These are phyloP conservation scores for Kwoniella bestiolae DNA, from an alignment of 768 basidiomycete genomes.

Conservation along the genomic window DNA sequence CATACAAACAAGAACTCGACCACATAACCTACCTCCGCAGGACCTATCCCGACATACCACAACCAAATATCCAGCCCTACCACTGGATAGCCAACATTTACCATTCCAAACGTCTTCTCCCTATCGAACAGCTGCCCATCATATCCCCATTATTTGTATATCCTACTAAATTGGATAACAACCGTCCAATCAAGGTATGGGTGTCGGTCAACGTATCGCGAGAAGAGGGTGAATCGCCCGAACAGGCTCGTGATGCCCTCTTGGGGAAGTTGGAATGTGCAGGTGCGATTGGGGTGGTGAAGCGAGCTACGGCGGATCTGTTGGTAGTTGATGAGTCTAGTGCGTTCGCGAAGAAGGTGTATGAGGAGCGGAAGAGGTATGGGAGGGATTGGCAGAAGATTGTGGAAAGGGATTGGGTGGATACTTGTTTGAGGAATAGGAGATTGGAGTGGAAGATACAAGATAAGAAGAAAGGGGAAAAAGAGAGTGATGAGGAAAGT, in stretches of 20 bases:
- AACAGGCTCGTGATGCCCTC: conserved; percentile 22
- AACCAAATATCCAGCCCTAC: conserved; percentile 31
- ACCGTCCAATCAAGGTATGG: conserved; percentile 39
- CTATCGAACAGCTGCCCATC: not conserved
- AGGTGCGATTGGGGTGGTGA: conserved; percentile 37
- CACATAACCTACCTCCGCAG: conserved; percentile 1
- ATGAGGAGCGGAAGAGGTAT: conserved; percentile 28
- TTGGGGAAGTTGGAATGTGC: conserved; percentile 18
- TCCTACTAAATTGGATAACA: conserved; percentile 13
- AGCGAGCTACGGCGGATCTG: conserved; percentile 38
- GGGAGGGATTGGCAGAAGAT: conserved; percentile 36
- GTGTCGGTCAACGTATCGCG: conserved; percentile 40
- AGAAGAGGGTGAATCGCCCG: conserved; percentile 21
- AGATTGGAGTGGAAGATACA: conserved; percentile 30
- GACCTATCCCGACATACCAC: conserved; percentile 20
- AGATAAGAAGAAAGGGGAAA: not conserved
- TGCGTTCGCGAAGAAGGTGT: conserved; percentile 29
- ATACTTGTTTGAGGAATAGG: conserved; percentile 26
- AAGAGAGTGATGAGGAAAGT: conserved; percentile 23
- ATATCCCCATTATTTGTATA: conserved; percentile 29
- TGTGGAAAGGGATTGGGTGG: conserved; percentile 50
- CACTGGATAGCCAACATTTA: conserved; percentile 37
- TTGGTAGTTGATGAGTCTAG: conserved; percentile 35
- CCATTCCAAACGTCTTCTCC: not conserved
- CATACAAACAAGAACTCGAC: conserved; percentile 17